Conservation (phyloP, 2,329 filamentous ascomycete genomes). For the Claviceps sp. region DNA sequence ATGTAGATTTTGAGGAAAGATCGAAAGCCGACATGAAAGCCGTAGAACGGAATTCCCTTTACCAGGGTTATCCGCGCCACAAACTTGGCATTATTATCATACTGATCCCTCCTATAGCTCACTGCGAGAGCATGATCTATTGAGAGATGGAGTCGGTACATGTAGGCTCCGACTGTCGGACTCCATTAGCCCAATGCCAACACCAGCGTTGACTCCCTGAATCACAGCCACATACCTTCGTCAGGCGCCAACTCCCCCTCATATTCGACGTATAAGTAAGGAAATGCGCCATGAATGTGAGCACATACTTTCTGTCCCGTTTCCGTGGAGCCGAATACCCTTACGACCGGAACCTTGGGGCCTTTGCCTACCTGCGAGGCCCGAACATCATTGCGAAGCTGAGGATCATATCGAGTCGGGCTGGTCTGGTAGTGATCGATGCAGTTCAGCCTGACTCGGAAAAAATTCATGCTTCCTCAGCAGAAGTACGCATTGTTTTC, state of each 20-base stretch:
- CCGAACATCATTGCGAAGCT: constrained; percentile 52
- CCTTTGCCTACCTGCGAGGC: constrained; percentile 45
- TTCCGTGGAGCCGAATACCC: constrained; percentile 85
- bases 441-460: constrained; percentile 86
- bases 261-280: constrained; percentile 90
- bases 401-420: constrained; percentile 69
- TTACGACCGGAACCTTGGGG: constrained; percentile 70
- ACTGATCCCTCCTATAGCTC: constrained; percentile 66
- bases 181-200: constrained; percentile 5
- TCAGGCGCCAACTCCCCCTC: constrained; percentile 51
- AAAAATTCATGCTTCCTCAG: constrained; percentile 41
- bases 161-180: constrained; percentile 55
- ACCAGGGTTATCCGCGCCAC: constrained; percentile 85
- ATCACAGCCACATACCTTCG: constrained; percentile 42
- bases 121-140: constrained; percentile 84
- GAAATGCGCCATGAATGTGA: constrained; percentile 89
- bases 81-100: constrained; percentile 53
- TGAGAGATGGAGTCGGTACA: constrained; percentile 65
- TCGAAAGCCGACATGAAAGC: constrained; percentile 82
- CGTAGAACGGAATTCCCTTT: constrained; percentile 92
- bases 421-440: constrained; percentile 85
- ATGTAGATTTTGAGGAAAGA: constrained; percentile 93
- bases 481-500: neutral
- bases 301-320: constrained; percentile 93
- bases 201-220: neutral